Base-by-base conservation (phyloP, 768 basidiomycete genomes). In the Suillus placidus region DNA sequence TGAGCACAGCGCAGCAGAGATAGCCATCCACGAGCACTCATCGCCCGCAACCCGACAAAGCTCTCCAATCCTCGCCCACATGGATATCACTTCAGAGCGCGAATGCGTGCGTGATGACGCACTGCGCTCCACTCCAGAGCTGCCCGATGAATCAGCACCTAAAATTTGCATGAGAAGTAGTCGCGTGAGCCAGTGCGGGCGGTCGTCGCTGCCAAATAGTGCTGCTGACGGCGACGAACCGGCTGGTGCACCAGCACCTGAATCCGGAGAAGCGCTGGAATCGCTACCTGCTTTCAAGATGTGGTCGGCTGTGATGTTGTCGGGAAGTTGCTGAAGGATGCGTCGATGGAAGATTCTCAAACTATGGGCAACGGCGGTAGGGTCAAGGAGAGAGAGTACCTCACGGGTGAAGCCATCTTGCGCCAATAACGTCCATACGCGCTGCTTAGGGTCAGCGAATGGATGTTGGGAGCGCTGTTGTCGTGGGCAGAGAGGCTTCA, bases 131-230 rank as follows among this genome's bases (percentile, higher is more conserved):
- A 72, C 70, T 63, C 66, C 68, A 61, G 74, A 72, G 30, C 73
- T 68, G 62, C 71, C 76, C 9, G 83, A 79, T 2, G 83, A 81
- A 70, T 91, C 90, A 0, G 83, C 81, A 32, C 85, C 87, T 14
- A 94, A 82, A 14, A 93, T 84, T 72, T 93, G 92, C 52, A 88
- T 74, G 2, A 95, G 75, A 7, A 94, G 77, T 5, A 91, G 75
- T 70, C 85, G 88, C 16, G 93, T 94, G 49, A 94, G 79, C 92
- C 93, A 95, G 73, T 95, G 90, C 2, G 92, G 91, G 51, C 80
- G 82, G 6, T 87, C 87, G 35, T 91, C 88, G 64, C 79, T 88
- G 8, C 92, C 92, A 67, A 91, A 87, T 20, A 93, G 81, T 30
- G 79, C 78, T 18, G 73, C 64, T 26, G 71, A 69, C 20, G 72